Percentiles rank a stretch among this genome's conserved stretches.
phyloP scores from a whole-genome alignment of 2,329 filamentous ascomycete genomes.

The Aureobasidium sp. region DNA sequence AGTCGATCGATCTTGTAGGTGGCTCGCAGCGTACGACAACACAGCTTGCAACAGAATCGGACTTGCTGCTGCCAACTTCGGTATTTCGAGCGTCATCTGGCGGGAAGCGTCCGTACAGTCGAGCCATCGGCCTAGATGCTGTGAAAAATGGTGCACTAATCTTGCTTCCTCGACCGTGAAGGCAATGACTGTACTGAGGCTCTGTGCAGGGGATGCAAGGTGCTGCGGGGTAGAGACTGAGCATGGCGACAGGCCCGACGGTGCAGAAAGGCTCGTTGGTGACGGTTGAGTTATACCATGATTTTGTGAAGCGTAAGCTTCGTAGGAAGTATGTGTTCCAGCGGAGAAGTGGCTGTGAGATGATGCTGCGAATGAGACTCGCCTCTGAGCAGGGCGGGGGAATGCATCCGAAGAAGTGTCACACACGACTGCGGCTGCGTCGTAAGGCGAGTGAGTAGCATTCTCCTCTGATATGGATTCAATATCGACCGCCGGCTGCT shows the following conservation, averaged over 20 bases:
- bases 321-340: too few relatives aligned
- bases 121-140: constrained; percentile 5
- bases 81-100: background rate
- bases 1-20: too few relatives aligned
- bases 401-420: too few relatives aligned
- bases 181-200: background rate
- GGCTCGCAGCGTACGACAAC: background rate
- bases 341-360: too few relatives aligned
- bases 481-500: background rate
- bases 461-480: background rate
- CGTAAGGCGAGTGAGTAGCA: too few relatives aligned
- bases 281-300: background rate
- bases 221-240: background rate
- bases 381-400: too few relatives aligned
- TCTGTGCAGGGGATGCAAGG: background rate
- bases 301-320: too few relatives aligned
- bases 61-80: background rate
- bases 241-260: background rate
- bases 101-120: background rate
- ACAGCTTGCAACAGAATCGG: constrained; percentile 5
- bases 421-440: too few relatives aligned
- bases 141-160: background rate
- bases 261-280: background rate
- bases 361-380: too few relatives aligned
- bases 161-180: background rate